A percentile compares a stretch with the other conserved stretches of the same genome.
Evolutionary conservation across 139 green algal species (phyloP).

Genomic region (Astrephomene gubernaculifera): DNA sequence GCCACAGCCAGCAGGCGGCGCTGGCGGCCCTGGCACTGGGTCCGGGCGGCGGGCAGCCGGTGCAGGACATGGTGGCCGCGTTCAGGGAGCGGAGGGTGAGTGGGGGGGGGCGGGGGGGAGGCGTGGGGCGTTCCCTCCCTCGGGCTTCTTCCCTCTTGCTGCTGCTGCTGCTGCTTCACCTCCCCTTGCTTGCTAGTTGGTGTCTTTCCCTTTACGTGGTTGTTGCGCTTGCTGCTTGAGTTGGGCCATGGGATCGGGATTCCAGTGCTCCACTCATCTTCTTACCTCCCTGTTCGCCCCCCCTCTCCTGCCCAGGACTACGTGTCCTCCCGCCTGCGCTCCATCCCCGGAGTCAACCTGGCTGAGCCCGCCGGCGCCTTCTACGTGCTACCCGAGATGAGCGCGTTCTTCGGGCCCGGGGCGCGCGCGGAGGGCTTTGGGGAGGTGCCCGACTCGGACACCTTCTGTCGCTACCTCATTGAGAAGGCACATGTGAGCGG

Average conservation of each 20-base stretch:
- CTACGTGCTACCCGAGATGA: constrained; percentile 94
- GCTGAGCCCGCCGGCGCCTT: constrained; percentile 89
- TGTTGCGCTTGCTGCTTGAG: too few species aligned
- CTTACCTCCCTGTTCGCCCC: too few species aligned
- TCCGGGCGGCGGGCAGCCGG: constrained; percentile 70
- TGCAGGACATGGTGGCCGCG: constrained; percentile 82
- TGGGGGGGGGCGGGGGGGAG: neutral
- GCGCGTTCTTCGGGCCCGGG: constrained; percentile 79
- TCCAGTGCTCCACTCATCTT: too few species aligned
- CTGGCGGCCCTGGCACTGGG: constrained; percentile 92
- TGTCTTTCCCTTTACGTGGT: too few species aligned
- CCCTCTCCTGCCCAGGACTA: constrained; percentile 64
- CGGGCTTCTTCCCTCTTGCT: too few species aligned
- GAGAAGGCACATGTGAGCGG: constrained; percentile 71
- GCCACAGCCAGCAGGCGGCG: constrained; percentile 89
- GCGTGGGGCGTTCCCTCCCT: too few species aligned
- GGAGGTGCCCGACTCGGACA: constrained; percentile 81
- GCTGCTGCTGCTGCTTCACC: too few species aligned
- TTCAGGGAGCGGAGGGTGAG: constrained; percentile 82
- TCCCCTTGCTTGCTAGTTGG: too few species aligned
- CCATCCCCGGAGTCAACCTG: constrained; percentile 84
- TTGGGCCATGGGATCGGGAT: too few species aligned
- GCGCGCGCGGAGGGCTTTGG: constrained; percentile 77
- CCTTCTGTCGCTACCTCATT: constrained; percentile 87
- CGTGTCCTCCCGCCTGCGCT: constrained; percentile 73